Percentiles rank a stretch among this genome's conserved stretches.
Conservation (phyloP, 2,329 filamentous ascomycete genomes). For the Fusarium sp. region DNA sequence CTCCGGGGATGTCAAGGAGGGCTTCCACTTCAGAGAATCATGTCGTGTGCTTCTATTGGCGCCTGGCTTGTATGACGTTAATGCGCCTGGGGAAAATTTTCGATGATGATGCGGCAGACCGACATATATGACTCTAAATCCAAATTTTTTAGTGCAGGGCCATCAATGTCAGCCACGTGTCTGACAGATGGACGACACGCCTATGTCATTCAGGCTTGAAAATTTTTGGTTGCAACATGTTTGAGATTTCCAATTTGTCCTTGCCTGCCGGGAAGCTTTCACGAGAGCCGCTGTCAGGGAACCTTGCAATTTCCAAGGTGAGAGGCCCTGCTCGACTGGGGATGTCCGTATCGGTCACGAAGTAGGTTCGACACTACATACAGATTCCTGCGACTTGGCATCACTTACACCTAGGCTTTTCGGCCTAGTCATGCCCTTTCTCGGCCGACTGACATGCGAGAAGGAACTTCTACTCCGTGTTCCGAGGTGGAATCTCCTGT, state of each 20-base stretch:
- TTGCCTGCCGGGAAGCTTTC: conserved; percentile 22
- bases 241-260: not conserved
- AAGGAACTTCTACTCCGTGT: conserved; percentile 27
- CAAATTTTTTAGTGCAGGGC: conserved; percentile 2
- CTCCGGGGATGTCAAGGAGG: conserved; percentile 11
- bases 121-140: conserved; percentile 14
- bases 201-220: conserved; percentile 3
- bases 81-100: not conserved
- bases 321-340: conserved; percentile 32
- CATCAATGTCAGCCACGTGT: conserved; percentile 30
- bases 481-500: conserved; percentile 14
- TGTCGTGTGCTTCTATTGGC: conserved; percentile 11
- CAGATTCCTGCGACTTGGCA: conserved; percentile 29
- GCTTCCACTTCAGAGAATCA: conserved; percentile 13
- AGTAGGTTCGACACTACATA: conserved; percentile 16
- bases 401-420: conserved; percentile 24
- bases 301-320: conserved; percentile 20
- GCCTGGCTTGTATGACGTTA: conserved; percentile 3
- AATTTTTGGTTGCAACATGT: conserved; percentile 15
- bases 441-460: conserved; percentile 37
- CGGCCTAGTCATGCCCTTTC: conserved; percentile 35
- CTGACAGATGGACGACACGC: conserved; percentile 10
- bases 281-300: conserved; percentile 7
- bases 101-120: conserved; percentile 10
- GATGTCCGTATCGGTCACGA: conserved; percentile 25